phyloP scores from a whole-genome alignment of 768 basidiomycete genomes.

The Guyanaporus albipodus region DNA sequence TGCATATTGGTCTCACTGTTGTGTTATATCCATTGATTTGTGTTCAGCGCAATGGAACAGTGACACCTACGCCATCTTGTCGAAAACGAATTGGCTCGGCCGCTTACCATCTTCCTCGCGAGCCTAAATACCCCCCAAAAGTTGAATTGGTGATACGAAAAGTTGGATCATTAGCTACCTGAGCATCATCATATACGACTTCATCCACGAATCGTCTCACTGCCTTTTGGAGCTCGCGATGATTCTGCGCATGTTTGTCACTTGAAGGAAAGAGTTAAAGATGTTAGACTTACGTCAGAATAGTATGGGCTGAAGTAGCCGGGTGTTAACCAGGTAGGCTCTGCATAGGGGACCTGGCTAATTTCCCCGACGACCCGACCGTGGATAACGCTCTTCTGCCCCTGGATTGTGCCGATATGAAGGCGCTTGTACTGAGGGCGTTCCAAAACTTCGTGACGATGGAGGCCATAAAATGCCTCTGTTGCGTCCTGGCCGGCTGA shows the following conservation, averaged over 20 bases:
- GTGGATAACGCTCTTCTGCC: constrained; percentile 52
- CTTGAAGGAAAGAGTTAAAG: neutral
- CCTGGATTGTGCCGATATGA: constrained; percentile 68
- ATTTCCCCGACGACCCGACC: constrained; percentile 51
- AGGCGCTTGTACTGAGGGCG: constrained; percentile 72
- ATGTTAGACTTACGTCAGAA: constrained; percentile 48
- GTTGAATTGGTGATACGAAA: constrained; percentile 15
- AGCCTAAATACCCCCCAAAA: constrained; percentile 34
- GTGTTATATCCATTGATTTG: neutral
- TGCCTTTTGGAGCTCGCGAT: constrained; percentile 44
- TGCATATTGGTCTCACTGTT: constrained; percentile 65
- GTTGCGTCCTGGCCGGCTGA: constrained; percentile 84
- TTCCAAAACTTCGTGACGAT: constrained; percentile 78
- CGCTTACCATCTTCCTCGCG: constrained; percentile 91
- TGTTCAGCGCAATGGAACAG: neutral
- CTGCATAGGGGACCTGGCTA: constrained; percentile 81
- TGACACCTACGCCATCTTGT: constrained; percentile 68
- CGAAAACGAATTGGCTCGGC: constrained; percentile 69
- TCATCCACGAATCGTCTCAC: constrained; percentile 65
- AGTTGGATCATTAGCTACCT: constrained; percentile 14
- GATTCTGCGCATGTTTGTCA: constrained; percentile 35
- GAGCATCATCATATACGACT: constrained; percentile 48
- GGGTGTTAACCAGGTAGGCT: constrained; percentile 74
- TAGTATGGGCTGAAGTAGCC: constrained; percentile 73
- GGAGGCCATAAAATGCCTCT: constrained; percentile 83